Conservation (phyloP, 306 rosid genomes). For the Pyrus communis region DNA sequence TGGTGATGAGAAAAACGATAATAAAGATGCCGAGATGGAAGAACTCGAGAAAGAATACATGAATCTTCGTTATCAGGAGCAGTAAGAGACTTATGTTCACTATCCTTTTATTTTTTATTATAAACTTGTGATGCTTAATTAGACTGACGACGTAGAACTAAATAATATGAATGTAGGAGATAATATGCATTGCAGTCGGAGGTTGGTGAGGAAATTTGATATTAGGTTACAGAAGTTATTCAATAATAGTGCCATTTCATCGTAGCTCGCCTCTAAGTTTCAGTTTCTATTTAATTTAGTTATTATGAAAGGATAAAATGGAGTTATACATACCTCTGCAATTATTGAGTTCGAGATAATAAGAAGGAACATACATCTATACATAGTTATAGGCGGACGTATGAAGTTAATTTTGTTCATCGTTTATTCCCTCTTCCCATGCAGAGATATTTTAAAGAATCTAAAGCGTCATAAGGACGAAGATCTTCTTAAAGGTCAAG, state of each 20-base stretch:
- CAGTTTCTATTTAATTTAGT: background rate
- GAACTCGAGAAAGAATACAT: conserved; percentile 69
- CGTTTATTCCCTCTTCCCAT: background rate
- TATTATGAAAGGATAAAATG: background rate
- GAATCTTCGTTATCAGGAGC: conserved; percentile 61
- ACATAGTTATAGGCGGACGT: background rate
- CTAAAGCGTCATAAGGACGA: conserved; percentile 76
- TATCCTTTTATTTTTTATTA: background rate
- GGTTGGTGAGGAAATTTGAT: background rate
- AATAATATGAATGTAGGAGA: background rate
- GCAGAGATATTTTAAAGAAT: conserved; percentile 60
- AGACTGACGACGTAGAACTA: background rate
- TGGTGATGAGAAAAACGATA: conserved; percentile 9
- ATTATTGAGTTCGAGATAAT: background rate
- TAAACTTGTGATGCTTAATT: background rate
- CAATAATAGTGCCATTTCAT: background rate
- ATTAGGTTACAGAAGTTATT: background rate
- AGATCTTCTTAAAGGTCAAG: conserved; percentile 83
- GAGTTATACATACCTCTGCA: no score
- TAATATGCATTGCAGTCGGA: background rate
- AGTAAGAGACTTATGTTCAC: conserved; percentile 35
- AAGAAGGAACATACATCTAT: background rate
- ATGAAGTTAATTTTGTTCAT: background rate
- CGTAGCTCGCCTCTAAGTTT: background rate
- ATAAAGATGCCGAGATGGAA: conserved; percentile 60